Evolutionary conservation across 2,329 filamentous ascomycete species (phyloP).

Genomic region (Calycina marina): DNA sequence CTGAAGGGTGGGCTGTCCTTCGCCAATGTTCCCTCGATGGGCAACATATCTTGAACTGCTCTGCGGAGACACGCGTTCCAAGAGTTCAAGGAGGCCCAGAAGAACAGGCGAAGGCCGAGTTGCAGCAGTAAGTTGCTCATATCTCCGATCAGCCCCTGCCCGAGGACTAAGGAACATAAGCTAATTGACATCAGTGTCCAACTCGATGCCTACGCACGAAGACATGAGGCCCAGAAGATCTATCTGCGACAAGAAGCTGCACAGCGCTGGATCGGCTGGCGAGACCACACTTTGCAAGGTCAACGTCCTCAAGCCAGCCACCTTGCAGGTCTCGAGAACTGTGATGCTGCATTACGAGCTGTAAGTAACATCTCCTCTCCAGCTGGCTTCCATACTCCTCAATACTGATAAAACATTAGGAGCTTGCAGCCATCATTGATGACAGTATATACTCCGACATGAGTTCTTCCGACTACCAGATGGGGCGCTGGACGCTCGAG

Average conservation of each 20-base stretch:
- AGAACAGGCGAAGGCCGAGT: conserved; percentile 46
- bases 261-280: conserved; percentile 42
- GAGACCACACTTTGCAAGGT: conserved; percentile 38
- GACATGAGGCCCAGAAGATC: conserved; percentile 51
- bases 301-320: conserved; percentile 32
- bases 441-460: conserved; percentile 42
- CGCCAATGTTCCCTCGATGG: conserved; percentile 49
- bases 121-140: conserved; percentile 38
- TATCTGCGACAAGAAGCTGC: conserved; percentile 45
- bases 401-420: conserved; percentile 25
- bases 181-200: conserved; percentile 29
- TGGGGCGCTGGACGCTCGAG: conserved; percentile 48
- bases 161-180: conserved; percentile 7
- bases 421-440: conserved; percentile 42
- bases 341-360: conserved; percentile 40
- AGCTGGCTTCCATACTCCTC: too few relatives aligned
- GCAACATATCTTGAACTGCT: conserved; percentile 49
- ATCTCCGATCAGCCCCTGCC: too few relatives aligned
- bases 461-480: conserved; percentile 34
- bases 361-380: conserved; percentile 28
- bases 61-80: conserved; percentile 45
- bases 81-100: conserved; percentile 35
- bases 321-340: conserved; percentile 34
- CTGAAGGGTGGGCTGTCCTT: conserved; percentile 46
- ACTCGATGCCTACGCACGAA: conserved; percentile 44